Evolutionary conservation across 1,284 basidiomycete species (phyloP).

Genomic region (Stygiomarasmius scandens): DNA sequence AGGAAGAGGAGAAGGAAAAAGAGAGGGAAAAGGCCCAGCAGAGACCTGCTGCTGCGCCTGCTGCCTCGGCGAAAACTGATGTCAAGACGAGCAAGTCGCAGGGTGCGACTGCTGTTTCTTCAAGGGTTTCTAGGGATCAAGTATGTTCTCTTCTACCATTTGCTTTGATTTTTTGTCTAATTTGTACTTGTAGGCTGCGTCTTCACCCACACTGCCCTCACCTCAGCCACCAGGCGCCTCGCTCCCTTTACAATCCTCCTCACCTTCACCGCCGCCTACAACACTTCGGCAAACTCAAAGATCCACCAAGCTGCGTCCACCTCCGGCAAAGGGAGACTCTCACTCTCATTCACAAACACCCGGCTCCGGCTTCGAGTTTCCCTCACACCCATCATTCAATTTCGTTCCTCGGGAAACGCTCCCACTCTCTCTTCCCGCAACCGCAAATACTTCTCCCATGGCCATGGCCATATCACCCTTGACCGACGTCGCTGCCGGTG

Average conservation of each 20-base stretch:
- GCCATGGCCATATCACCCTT: conserved; percentile 32
- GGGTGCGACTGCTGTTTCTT: conserved; percentile 17
- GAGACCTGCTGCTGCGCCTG: conserved; percentile 16
- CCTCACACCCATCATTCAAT: conserved; percentile 5
- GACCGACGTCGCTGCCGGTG: conserved; percentile 33
- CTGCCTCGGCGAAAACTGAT: conserved; percentile 3
- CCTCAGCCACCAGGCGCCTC: conserved; percentile 31
- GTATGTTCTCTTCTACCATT: conserved; percentile 25
- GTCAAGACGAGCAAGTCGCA: conserved; percentile 1
- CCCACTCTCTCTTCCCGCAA: conserved; percentile 22
- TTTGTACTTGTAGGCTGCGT: conserved; percentile 3
- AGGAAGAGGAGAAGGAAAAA: conserved; percentile 68
- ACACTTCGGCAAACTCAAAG: conserved; percentile 30
- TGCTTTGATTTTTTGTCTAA: conserved; percentile 11
- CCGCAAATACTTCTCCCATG: conserved; percentile 32
- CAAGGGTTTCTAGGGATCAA: conserved; percentile 25
- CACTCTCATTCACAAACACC: conserved; percentile 10
- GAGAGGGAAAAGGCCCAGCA: conserved; percentile 39
- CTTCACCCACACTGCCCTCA: conserved; percentile 16
- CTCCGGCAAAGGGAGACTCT: conserved; percentile 14
- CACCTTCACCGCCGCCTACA: conserved; percentile 39
- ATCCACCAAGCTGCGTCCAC: conserved; percentile 25
- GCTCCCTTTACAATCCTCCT: conserved; percentile 32
- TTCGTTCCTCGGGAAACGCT: conserved; percentile 1
- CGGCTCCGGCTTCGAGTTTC: conserved; percentile 1